Evolutionary conservation across 805 yeast species (phyloP).

Genomic region (Jamesozyma jinghongensis): DNA sequence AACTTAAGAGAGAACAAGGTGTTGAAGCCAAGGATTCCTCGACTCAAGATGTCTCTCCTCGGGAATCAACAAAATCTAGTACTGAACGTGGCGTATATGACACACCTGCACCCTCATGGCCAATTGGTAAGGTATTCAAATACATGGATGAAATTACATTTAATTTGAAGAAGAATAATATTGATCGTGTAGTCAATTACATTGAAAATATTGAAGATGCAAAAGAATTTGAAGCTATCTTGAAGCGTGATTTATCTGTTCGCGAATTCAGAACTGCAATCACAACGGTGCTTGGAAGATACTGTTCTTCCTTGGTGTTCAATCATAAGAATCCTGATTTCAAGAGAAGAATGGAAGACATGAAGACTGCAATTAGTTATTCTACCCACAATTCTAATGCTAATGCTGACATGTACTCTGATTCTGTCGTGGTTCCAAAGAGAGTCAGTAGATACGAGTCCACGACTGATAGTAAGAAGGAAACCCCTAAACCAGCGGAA

Average conservation of each 20-base stretch:
- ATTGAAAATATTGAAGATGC: constrained; percentile 10
- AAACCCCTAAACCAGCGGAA: too few species aligned
- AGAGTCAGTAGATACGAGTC: constrained; percentile 14
- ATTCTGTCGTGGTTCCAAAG: constrained; percentile 5
- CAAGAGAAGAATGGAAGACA: constrained; percentile 5
- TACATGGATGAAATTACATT: constrained; percentile 16
- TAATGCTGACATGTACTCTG: constrained; percentile 10
- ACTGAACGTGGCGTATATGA: background rate
- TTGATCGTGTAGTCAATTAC: constrained; percentile 9
- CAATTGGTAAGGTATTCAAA: constrained; percentile 13
- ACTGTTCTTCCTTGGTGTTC: constrained; percentile 11
- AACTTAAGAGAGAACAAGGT: constrained; percentile 8
- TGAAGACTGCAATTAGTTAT: constrained; percentile 5
- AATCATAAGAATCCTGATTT: constrained; percentile 13
- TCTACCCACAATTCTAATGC: constrained; percentile 4
- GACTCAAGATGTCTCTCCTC: too few species aligned
- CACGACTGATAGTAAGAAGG: too few species aligned
- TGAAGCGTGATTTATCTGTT: constrained; percentile 6
- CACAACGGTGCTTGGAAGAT: constrained; percentile 7
- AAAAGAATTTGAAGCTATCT: constrained; percentile 6
- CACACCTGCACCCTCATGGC: constrained; percentile 5
- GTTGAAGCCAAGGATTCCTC: constrained; percentile 4
- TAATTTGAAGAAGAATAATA: constrained; percentile 11
- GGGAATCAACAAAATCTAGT: too few species aligned
- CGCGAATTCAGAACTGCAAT: constrained; percentile 8